A percentile compares a stretch with the other conserved stretches of the same genome.
Evolutionary conservation across 345 rosid species (phyloP).

Genomic region (Sisymbrium irio): DNA sequence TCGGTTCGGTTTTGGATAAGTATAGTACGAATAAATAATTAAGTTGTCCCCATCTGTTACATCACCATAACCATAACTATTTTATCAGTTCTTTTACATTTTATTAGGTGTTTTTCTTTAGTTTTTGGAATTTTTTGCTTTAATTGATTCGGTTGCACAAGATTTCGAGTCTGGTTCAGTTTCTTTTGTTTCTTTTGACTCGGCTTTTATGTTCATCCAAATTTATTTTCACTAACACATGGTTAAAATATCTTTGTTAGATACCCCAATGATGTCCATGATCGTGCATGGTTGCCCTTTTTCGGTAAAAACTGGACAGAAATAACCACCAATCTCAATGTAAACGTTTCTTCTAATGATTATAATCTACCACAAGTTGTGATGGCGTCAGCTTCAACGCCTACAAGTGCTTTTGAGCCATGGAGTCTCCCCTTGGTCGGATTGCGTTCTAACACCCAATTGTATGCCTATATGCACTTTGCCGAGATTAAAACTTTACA

Average conservation of each 20-base stretch:
- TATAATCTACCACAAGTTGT: slow-evolving; percentile 14
- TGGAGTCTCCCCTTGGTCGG: slow-evolving; percentile 23
- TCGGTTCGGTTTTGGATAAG: too few species aligned
- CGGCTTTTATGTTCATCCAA: background rate
- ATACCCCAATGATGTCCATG: slow-evolving; percentile 27
- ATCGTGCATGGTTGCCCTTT: slow-evolving; percentile 32
- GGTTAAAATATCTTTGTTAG: background rate
- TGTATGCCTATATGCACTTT: slow-evolving; percentile 27
- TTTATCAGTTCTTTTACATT: too few species aligned
- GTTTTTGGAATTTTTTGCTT: too few species aligned
- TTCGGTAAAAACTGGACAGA: slow-evolving; percentile 14
- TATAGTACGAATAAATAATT: too few species aligned
- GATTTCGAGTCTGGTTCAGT: too few species aligned
- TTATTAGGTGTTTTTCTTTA: too few species aligned
- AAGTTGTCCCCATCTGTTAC: too few species aligned
- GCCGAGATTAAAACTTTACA: slow-evolving; percentile 29
- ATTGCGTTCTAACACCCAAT: slow-evolving; percentile 11
- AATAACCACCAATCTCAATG: slow-evolving; percentile 7
- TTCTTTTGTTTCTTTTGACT: background rate
- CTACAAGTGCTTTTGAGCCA: slow-evolving; percentile 16
- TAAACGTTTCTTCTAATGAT: slow-evolving; percentile 9
- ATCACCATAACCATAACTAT: too few species aligned
- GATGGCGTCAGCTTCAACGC: slow-evolving; percentile 31
- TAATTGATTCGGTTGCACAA: too few species aligned
- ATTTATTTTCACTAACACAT: background rate